Percentiles rank a stretch among this genome's conserved stretches.
Conservation (phyloP, 2,329 filamentous ascomycete species). For the Aspergillus glaucus region DNA sequence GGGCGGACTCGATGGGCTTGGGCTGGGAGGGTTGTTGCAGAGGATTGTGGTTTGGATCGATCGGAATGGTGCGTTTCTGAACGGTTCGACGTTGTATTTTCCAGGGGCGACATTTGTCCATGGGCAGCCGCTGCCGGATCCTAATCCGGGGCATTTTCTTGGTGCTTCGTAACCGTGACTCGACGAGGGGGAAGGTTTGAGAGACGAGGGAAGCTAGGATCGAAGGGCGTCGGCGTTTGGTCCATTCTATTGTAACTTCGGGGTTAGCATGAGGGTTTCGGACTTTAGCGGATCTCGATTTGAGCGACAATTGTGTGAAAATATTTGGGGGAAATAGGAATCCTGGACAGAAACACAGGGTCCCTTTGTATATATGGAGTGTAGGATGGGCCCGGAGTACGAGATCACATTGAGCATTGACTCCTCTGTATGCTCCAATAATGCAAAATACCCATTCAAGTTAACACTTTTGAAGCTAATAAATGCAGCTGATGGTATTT, state of each 20-base stretch:
- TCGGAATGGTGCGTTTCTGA: conserved; percentile 34
- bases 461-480: not conserved
- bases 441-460: not conserved
- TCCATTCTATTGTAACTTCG: no score
- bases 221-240: not conserved
- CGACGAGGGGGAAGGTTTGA: no score
- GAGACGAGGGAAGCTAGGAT: not conserved
- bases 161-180: conserved; percentile 9
- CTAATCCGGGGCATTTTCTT: conserved; percentile 32
- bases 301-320: no score
- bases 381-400: no score
- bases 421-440: no score
- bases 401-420: no score
- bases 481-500: no score
- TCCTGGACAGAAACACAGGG: no score
- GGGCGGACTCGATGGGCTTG: conserved; percentile 40
- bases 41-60: conserved; percentile 48
- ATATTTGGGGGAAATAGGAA: no score
- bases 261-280: no score
- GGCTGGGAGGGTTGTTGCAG: conserved; percentile 41
- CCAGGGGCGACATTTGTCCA: conserved; percentile 22
- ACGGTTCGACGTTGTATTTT: conserved; percentile 28
- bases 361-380: no score
- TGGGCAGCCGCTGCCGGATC: conserved; percentile 16
- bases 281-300: no score